These are phyloP conservation scores for Exsudoporus frostii DNA, from an alignment of 768 basidiomycete species.

Conservation along the genomic window DNA sequence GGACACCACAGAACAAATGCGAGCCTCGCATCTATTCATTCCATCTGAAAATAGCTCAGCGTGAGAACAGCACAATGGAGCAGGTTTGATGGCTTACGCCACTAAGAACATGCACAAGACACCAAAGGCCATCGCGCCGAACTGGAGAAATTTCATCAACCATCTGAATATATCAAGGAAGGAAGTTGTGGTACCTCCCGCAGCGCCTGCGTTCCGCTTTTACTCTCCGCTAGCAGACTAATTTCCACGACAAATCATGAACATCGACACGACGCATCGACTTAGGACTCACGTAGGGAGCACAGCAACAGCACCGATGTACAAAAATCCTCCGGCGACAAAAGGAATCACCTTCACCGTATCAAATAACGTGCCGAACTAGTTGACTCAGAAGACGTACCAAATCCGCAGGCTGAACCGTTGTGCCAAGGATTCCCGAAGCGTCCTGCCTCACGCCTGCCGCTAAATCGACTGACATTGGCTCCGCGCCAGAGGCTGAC, in stretches of 20 bases:
- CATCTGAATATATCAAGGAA: constrained; percentile 13
- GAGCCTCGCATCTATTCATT: constrained; percentile 55
- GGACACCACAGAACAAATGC: constrained; percentile 6
- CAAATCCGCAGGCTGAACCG: constrained; percentile 72
- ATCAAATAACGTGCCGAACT: constrained; percentile 13
- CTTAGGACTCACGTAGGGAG: constrained; percentile 70
- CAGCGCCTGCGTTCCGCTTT: constrained; percentile 83
- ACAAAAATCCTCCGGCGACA: constrained; percentile 88
- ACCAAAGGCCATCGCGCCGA: constrained; percentile 88
- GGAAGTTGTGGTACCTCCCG: constrained; percentile 59
- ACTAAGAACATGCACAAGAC: constrained; percentile 90
- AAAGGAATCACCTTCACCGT: constrained; percentile 74
- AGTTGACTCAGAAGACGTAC: constrained; percentile 43
- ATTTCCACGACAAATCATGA: constrained; percentile 15
- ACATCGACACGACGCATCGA: constrained; percentile 7
- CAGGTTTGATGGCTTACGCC: constrained; percentile 58
- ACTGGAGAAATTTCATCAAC: constrained; percentile 46
- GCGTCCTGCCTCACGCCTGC: constrained; percentile 76
- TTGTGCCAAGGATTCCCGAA: constrained; percentile 79
- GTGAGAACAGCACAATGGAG: constrained; percentile 18
- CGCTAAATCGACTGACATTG: constrained; percentile 56
- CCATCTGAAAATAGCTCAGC: constrained; percentile 50
- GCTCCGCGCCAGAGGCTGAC: constrained; percentile 47
- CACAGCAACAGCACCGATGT: constrained; percentile 91
- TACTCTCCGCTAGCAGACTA: constrained; percentile 83